Conservation (phyloP, 2,329 filamentous ascomycete genomes). For the Nemania sp. region DNA sequence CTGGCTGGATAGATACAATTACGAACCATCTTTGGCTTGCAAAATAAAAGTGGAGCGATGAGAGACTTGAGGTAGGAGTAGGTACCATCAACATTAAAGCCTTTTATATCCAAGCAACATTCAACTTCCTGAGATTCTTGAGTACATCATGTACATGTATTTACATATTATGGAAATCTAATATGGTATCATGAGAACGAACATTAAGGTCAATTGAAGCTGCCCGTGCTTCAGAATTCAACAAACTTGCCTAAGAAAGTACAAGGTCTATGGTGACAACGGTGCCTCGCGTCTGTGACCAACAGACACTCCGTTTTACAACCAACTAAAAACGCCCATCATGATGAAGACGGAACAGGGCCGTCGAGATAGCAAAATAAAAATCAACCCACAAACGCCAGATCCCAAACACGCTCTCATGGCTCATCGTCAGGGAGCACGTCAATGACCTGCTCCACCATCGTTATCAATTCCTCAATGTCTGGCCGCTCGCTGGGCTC, state of each 20-base stretch:
- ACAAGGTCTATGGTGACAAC: slow-evolving; percentile 35
- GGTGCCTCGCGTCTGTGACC: slow-evolving; percentile 28
- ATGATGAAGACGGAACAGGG: slow-evolving; percentile 22
- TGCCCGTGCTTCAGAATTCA: slow-evolving; percentile 15
- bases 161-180: not conserved
- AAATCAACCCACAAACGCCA: slow-evolving; percentile 30
- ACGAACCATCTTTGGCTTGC: slow-evolving; percentile 2
- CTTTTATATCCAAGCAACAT: not conserved
- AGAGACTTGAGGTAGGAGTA: not conserved
- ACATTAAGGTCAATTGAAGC: not conserved
- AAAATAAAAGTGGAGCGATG: slow-evolving; percentile 27
- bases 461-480: slow-evolving; percentile 52
- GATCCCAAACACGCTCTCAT: slow-evolving; percentile 32
- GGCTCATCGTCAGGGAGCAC: slow-evolving; percentile 49
- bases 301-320: slow-evolving; percentile 29
- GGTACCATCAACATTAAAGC: not conserved
- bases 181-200: slow-evolving; percentile 13
- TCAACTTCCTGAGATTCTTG: not conserved
- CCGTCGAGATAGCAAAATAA: slow-evolving; percentile 5
- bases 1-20: not conserved
- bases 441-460: slow-evolving; percentile 52
- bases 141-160: not conserved
- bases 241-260: slow-evolving; percentile 23
- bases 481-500: slow-evolving; percentile 86
- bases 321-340: slow-evolving; percentile 11